Conservation (phyloP, 345 rosid species). For the Ceriops tagal region DNA sequence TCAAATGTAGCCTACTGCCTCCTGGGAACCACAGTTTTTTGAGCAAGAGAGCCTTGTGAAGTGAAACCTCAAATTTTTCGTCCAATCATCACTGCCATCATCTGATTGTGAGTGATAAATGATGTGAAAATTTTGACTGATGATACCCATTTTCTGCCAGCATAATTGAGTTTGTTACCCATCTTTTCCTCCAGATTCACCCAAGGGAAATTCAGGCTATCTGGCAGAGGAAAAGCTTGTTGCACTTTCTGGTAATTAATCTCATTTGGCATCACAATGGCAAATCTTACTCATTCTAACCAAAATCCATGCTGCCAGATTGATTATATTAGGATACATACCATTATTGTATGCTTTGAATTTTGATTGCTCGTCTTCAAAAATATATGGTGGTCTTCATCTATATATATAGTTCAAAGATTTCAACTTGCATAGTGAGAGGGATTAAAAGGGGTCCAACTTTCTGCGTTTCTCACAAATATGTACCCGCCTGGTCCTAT, state of each 20-base stretch:
- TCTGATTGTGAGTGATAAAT: neutral
- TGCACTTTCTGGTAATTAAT: neutral
- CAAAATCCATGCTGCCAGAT: too few species aligned
- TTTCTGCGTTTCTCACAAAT: too few species aligned
- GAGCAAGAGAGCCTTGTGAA: neutral
- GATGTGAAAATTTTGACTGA: neutral
- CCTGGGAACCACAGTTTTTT: neutral
- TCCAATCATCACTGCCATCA: neutral
- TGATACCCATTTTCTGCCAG: neutral
- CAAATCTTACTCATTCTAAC: neutral
- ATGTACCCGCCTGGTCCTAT: too few species aligned
- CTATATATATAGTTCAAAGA: too few species aligned
- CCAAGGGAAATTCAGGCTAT: neutral
- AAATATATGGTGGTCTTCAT: too few species aligned
- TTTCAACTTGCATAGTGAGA: too few species aligned
- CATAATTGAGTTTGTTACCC: neutral
- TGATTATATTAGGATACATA: too few species aligned
- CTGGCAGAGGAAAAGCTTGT: neutral
- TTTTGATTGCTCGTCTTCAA: too few species aligned
- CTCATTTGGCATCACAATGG: neutral
- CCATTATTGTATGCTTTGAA: too few species aligned
- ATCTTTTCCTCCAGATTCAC: neutral
- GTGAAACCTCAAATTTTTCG: neutral
- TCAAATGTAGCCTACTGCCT: too few species aligned
- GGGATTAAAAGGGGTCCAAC: too few species aligned